Evolutionary conservation across 306 rosid genomes (phyloP).

Genomic region (Acacia acuminata): DNA sequence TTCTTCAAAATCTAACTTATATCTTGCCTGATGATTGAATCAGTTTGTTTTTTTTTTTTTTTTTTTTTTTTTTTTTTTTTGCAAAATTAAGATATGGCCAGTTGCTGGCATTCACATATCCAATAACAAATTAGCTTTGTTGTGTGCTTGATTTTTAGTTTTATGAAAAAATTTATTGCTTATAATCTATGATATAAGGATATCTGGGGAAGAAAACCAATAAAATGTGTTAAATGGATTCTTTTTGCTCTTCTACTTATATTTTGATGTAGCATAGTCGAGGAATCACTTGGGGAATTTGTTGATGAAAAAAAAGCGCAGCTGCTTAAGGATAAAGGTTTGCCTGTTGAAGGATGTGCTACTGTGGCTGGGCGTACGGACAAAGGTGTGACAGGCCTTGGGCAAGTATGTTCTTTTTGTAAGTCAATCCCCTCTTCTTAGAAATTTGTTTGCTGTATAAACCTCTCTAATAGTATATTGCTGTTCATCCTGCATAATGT

Average conservation of each 20-base stretch:
- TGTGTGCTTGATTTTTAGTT: background rate
- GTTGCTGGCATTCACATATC: constrained; percentile 16
- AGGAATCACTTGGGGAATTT: constrained; percentile 72
- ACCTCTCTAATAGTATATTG: background rate
- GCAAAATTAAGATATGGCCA: background rate
- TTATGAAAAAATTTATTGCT: background rate
- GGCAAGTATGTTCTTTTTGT: constrained; percentile 94
- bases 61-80: background rate
- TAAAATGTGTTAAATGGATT: constrained; percentile 5
- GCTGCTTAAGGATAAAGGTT: constrained; percentile 63
- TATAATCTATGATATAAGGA: background rate
- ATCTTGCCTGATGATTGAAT: constrained; percentile 4
- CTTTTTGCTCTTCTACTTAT: constrained; percentile 27
- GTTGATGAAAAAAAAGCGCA: constrained; percentile 84
- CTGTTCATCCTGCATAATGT: constrained; percentile 6
- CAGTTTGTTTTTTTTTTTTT: background rate
- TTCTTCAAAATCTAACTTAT: too few relatives aligned
- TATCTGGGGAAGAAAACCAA: background rate
- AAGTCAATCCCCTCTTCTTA: constrained; percentile 40
- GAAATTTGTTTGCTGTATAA: constrained; percentile 1
- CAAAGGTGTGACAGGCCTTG: constrained; percentile 93
- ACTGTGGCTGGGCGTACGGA: constrained; percentile 96
- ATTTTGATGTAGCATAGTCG: constrained; percentile 57
- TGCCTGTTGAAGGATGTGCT: constrained; percentile 76
- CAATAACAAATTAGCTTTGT: background rate